phyloP scores from a whole-genome alignment of 1,284 basidiomycete genomes.

The Meira miltonrushii region DNA sequence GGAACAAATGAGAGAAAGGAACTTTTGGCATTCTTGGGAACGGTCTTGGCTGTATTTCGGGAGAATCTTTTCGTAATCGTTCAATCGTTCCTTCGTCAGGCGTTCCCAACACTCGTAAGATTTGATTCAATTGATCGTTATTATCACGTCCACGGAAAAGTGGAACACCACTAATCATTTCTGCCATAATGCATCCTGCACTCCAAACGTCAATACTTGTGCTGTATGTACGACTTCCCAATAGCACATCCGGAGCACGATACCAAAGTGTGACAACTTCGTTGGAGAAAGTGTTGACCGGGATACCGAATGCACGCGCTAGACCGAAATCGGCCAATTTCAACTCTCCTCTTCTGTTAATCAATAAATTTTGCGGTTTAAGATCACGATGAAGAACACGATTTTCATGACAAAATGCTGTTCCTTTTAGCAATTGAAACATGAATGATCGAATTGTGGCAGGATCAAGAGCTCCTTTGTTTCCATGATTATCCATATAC shows the following conservation, averaged over 20 bases:
- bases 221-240: constrained; percentile 94
- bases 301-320: constrained; percentile 66
- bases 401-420: constrained; percentile 98
- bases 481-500: constrained; percentile 98
- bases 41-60: constrained; percentile 80
- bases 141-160: constrained; percentile 97
- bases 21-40: constrained; percentile 89
- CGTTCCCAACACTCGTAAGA: constrained; percentile 94
- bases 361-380: constrained; percentile 95
- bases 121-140: constrained; percentile 93
- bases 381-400: constrained; percentile 94
- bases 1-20: constrained; percentile 78
- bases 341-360: constrained; percentile 94
- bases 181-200: constrained; percentile 95
- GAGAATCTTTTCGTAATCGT: constrained; percentile 86
- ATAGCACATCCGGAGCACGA: constrained; percentile 92
- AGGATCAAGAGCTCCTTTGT: constrained; percentile 87
- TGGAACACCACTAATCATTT: constrained; percentile 86
- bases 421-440: constrained; percentile 95
- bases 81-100: constrained; percentile 82
- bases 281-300: constrained; percentile 52
- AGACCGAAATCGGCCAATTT: constrained; percentile 84
- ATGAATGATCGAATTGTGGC: constrained; percentile 91
- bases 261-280: constrained; percentile 89
- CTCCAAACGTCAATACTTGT: constrained; percentile 99